phyloP scores from a whole-genome alignment of 371 early-diverging fungal genomes.

The Mucor sp. region DNA sequence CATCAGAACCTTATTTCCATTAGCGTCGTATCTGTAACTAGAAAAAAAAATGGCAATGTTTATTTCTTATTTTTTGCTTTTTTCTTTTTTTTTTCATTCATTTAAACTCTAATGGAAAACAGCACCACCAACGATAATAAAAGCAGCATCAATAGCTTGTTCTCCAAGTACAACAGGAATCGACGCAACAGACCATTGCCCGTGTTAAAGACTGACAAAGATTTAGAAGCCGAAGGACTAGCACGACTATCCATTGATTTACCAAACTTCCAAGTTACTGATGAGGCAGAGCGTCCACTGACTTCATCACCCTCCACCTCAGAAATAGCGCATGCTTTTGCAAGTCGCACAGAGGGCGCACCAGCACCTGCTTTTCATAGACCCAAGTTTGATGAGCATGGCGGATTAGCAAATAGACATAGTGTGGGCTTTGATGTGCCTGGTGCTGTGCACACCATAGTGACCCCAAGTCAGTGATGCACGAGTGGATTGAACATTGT shows the following conservation, averaged over 20 bases:
- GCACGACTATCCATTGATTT: slow-evolving; percentile 17
- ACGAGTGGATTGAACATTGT: not conserved
- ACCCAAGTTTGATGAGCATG: not conserved
- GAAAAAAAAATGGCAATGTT: not conserved
- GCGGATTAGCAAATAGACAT: slow-evolving; percentile 11
- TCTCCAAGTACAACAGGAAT: slow-evolving; percentile 2
- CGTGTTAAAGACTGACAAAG: slow-evolving; percentile 31
- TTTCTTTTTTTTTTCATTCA: not conserved
- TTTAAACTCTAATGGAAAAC: not conserved
- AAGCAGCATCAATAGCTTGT: not conserved
- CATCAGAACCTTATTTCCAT: not conserved
- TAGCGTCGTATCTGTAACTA: not conserved
- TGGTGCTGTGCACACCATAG: slow-evolving; percentile 35
- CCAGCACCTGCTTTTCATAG: not conserved
- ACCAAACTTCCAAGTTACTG: slow-evolving; percentile 11
- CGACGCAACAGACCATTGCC: slow-evolving; percentile 19
- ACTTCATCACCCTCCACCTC: not conserved
- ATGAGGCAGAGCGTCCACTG: slow-evolving; percentile 10
- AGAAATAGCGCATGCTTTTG: slow-evolving; percentile 3
- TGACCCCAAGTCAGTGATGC: slow-evolving; percentile 26
- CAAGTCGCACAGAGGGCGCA: not conserved
- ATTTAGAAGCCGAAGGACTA: slow-evolving; percentile 24
- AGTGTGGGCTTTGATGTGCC: slow-evolving; percentile 37
- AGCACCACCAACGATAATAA: not conserved
- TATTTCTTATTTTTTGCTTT: not conserved